Base-by-base conservation (phyloP, 225 moss, liverwort and hornwort genomes). In the Pseudoscleropodium purum region DNA sequence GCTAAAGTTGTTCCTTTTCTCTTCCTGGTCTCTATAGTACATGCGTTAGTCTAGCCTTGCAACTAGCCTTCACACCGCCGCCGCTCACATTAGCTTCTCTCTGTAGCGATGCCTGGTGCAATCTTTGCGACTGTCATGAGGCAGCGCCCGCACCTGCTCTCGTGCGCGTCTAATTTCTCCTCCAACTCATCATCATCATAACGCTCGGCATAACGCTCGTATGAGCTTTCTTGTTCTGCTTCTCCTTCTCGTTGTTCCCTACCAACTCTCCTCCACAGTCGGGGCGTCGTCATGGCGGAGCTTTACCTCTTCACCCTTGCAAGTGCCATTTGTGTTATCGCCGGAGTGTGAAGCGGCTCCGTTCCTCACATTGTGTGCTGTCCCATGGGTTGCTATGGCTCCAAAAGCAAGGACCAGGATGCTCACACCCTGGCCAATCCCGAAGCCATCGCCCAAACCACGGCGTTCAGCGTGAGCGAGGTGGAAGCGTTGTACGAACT, bases 401-500 rank as follows among this genome's bases (percentile, higher is more conserved):
- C 93, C 37, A 94, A 94, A 65, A 94, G 92, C 87, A 89, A 90
- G 93, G 89, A 81, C 64, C 90, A 79, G 67, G 81, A 87, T 72
- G 49, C 73, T 41, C 87, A 88, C 41, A 43, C 70, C 51, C 36
- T 90, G 86, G 88, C 86, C 83, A 85, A 92, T 63, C 94, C 94
- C 26, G 92, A 89, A 88, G 90, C 74, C 25, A 91, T 93, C 45
- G 85, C 94, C 36, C 89, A 75, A 49, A 82, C 39, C 81, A 94
- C 94, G 47, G 94, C 94, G 75, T 94, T 99, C 90, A 96, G 91
- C 88, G 98, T 99, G 86, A 99, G 98, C 90, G 98, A 99, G 93
- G 97, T 99, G 93, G 98, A 99, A 93, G 98, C 98, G 52, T 92
- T 99, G 29, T 97, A 97, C 83, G 98, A 99, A 90, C 95, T 99